phyloP scores from a whole-genome alignment of 2,329 filamentous ascomycete genomes.

The Teratosphaeria zuluensis region DNA sequence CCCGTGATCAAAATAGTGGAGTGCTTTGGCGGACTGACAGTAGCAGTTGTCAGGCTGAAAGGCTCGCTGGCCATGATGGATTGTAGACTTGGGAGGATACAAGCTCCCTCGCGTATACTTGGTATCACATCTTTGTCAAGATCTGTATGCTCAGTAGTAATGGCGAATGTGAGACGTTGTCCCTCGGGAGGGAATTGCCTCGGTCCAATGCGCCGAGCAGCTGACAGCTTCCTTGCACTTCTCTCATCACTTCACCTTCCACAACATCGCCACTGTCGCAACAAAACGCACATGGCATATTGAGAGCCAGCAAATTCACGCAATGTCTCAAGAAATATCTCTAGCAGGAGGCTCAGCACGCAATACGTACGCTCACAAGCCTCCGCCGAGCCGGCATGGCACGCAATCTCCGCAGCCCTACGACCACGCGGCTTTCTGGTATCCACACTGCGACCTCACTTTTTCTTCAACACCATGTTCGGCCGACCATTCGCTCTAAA shows the following conservation, averaged over 20 bases:
- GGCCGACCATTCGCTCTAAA: background rate
- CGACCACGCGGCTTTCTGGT: background rate
- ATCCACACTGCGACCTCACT: background rate
- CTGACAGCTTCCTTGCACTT: background rate
- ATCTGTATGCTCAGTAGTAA: background rate
- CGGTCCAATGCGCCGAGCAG: background rate
- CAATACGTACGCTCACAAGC: background rate
- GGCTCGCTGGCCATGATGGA: conserved; percentile 16
- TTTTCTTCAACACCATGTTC: background rate
- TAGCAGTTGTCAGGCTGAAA: conserved; percentile 16
- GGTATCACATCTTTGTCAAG: background rate
- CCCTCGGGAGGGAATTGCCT: background rate
- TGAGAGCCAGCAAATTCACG: background rate
- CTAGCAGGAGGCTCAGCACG: background rate
- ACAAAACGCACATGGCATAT: background rate
- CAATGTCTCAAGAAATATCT: background rate
- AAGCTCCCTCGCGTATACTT: background rate
- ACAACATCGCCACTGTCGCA: background rate
- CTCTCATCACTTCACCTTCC: background rate
- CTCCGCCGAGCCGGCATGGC: background rate
- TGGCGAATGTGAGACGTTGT: background rate
- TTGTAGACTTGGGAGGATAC: background rate
- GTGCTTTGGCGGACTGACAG: conserved; percentile 15
- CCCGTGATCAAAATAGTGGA: conserved; percentile 23
- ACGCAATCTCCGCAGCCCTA: background rate